These are phyloP conservation scores for Capsella bursapastoris DNA, from an alignment of 345 rosid species.

Conservation along the genomic window DNA sequence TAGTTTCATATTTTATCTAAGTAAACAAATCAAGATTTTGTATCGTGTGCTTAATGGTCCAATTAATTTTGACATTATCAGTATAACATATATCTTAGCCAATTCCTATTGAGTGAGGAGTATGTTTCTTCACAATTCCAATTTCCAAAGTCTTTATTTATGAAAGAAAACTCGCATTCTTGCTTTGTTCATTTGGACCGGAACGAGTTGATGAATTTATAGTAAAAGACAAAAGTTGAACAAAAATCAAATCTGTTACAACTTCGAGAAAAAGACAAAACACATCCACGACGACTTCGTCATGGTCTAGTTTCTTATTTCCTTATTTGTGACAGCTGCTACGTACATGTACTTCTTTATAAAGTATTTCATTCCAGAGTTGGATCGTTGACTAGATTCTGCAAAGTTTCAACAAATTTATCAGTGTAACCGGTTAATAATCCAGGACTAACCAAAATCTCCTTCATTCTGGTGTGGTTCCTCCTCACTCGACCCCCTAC, in stretches of 20 bases:
- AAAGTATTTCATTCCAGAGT: constrained; percentile 1
- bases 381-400: constrained; percentile 23
- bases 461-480: constrained; percentile 41
- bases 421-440: constrained; percentile 18
- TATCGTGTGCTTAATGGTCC: not conserved
- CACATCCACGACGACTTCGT: not conserved
- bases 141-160: not conserved
- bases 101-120: no score
- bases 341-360: not conserved
- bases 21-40: constrained; percentile 5
- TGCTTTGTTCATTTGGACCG: not conserved
- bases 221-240: not conserved
- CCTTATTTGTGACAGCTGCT: not conserved
- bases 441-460: constrained; percentile 26
- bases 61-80: constrained; percentile 3
- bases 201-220: not conserved
- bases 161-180: not conserved
- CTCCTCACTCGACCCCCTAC: constrained; percentile 16
- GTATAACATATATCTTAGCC: not conserved
- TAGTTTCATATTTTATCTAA: constrained; percentile 6
- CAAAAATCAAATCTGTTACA: not conserved
- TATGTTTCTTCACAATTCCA: not conserved
- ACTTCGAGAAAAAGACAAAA: not conserved
- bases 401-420: constrained; percentile 15
- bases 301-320: not conserved